Conservation (phyloP, 1,284 basidiomycete genomes). For the Xerocomus tenax region DNA sequence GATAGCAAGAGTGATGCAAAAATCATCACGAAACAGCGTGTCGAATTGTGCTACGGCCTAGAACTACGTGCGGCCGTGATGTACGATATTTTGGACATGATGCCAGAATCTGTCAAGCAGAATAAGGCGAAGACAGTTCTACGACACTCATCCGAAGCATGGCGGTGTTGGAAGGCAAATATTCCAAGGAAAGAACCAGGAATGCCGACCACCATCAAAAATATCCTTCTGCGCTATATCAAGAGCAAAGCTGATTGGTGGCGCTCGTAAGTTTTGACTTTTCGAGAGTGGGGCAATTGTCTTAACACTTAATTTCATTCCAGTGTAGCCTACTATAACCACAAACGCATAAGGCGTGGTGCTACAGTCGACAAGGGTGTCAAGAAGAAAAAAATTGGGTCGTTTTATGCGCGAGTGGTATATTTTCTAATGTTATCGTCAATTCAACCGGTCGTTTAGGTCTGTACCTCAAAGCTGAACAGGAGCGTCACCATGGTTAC, state of each 20-base stretch:
- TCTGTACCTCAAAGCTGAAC: conserved; percentile 93
- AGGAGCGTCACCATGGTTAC: conserved; percentile 93
- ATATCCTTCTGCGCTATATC: conserved; percentile 98
- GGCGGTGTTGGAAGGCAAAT: conserved; percentile 99
- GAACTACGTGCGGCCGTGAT: conserved; percentile 97
- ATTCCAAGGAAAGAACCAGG: conserved; percentile 97
- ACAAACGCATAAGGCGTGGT: conserved; percentile 89
- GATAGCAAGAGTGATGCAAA: conserved; percentile 94
- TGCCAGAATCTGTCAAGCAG: conserved; percentile 98
- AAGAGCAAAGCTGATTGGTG: conserved; percentile 99
- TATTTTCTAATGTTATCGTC: background rate
- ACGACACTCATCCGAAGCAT: conserved; percentile 95
- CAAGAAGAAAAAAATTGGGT: conserved; percentile 89
- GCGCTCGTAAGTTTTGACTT: conserved; percentile 65
- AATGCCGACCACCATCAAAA: conserved; percentile 97
- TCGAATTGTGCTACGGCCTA: conserved; percentile 96
- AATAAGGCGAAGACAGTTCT: conserved; percentile 99
- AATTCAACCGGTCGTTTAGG: conserved; percentile 34
- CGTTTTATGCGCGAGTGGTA: conserved; percentile 66
- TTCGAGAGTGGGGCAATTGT: background rate
- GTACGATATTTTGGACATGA: conserved; percentile 98
- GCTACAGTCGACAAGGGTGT: conserved; percentile 99
- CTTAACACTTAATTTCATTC: background rate
- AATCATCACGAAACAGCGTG: conserved; percentile 98
- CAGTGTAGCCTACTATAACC: conserved; percentile 85